A percentile compares a stretch with the other conserved stretches of the same genome.
Conservation (phyloP, 225 moss, liverwort and hornwort genomes). For the Pseudoscleropodium purum region DNA sequence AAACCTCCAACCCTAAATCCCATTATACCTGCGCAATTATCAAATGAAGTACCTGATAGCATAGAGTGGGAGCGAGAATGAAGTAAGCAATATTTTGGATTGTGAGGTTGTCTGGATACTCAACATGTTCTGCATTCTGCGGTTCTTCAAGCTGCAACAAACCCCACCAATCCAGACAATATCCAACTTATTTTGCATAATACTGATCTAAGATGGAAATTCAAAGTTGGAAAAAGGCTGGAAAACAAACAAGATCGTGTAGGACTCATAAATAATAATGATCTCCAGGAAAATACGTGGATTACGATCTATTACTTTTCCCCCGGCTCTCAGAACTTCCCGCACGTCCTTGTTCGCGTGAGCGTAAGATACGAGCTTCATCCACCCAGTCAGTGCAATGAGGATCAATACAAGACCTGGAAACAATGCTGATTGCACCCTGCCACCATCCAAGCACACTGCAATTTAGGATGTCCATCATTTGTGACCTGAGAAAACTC, state of each 20-base stretch:
- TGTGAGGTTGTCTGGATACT: slow-evolving; percentile 76
- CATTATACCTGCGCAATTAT: background rate
- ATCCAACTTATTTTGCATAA: background rate
- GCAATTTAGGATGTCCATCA: background rate
- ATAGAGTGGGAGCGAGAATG: slow-evolving; percentile 86
- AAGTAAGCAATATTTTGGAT: slow-evolving; percentile 65
- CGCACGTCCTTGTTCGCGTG: slow-evolving; percentile 3
- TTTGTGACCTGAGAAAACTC: background rate
- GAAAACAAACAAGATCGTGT: background rate
- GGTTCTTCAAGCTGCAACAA: slow-evolving; percentile 45
- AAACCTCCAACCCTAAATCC: background rate
- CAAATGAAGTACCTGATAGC: slow-evolving; percentile 67
- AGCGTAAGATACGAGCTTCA: slow-evolving; percentile 10
- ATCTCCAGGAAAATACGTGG: background rate
- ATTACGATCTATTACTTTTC: background rate
- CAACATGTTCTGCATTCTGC: slow-evolving; percentile 26
- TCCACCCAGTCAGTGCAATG: slow-evolving; percentile 4
- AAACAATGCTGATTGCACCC: slow-evolving; percentile 6
- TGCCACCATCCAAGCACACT: background rate
- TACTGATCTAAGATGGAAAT: background rate
- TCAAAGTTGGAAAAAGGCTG: background rate
- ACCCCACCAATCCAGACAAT: background rate
- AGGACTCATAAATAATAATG: background rate
- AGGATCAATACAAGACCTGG: slow-evolving; percentile 4
- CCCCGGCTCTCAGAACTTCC: background rate